Evolutionary conservation across 176 grass and related monocot species (phyloP), one percentile per base, ranked within the genome.

Genomic region (Paspalum vaginatum): DNA sequence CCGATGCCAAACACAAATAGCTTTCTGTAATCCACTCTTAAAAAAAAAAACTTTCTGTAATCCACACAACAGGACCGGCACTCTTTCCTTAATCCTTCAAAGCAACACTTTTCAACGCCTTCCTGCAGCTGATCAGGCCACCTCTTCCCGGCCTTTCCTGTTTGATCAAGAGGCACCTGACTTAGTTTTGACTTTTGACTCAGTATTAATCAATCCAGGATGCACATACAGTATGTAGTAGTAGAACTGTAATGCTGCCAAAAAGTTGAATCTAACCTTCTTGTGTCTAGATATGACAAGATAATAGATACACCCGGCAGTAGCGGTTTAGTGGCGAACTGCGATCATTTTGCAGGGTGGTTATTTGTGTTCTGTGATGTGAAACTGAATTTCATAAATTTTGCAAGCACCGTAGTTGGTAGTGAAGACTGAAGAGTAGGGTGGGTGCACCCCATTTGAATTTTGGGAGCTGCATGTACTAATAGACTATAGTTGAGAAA

Each of bases 401-500:
- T 57, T 59, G 2, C 6, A 8, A 43, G 1, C 25, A 58, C 2
- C n/a, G 10, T 57, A n/a, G n/a, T n/a, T n/a, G n/a, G n/a, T n/a
- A n/a, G n/a, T n/a, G n/a, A n/a, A n/a, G n/a, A n/a, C n/a, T n/a
- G n/a, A 24, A 44, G 9, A 8, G 0, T 1, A 22, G 11, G 37
- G 18, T 76, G 55, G 55, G 11, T 61, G 40, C 8, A 76, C 0
- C 4, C 0, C 40, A 61, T 11, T 60, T 60, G 17, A 26, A 26
- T 44, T 39, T n/a, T 16, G 2, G 2, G 47, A 50, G 16, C 17
- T 77, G 15, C 25, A 32, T 32, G 21, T 62, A 63, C 38, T 64
- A 24, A 79, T 38, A 53, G 5, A 54, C 5, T 57, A 64, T 69
- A n/a, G 50, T 68, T 69, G 39, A 44, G 21, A 69, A 80, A 79